A percentile compares a stretch with the other conserved stretches of the same genome.
phyloP scores from a whole-genome alignment of 192 early-diverging fungal species.

The Obelidium mucronatum region DNA sequence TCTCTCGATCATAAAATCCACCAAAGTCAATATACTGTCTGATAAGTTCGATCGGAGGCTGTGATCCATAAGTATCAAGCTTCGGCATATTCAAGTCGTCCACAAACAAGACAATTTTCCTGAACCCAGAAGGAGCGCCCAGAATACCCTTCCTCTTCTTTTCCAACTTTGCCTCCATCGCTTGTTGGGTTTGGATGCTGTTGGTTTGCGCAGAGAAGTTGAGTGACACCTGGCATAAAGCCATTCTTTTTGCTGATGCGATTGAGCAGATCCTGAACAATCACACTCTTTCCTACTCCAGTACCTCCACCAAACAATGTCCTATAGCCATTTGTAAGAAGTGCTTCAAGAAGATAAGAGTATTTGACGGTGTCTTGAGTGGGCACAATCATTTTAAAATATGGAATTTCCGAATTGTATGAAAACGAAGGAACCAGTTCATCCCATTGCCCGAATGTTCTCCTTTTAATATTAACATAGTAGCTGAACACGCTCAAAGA shows the following conservation, averaged over 20 bases:
- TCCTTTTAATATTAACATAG: constrained; percentile 59
- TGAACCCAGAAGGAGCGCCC: constrained; percentile 61
- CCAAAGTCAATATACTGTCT: constrained; percentile 64
- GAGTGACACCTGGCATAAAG: constrained; percentile 54
- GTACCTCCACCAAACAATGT: constrained; percentile 63
- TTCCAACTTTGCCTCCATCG: constrained; percentile 67
- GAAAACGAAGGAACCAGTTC: constrained; percentile 63
- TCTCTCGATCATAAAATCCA: constrained; percentile 69
- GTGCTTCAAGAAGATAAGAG: constrained; percentile 58
- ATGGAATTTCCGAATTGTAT: constrained; percentile 60
- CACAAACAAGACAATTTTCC: constrained; percentile 65
- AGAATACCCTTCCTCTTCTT: constrained; percentile 68
- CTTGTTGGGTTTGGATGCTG: constrained; percentile 65
- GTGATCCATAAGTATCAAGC: constrained; percentile 67
- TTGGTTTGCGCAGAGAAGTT: constrained; percentile 70
- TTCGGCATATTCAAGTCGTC: constrained; percentile 72
- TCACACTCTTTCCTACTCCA: constrained; percentile 67
- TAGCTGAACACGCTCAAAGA: constrained; percentile 62
- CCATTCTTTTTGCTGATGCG: constrained; percentile 53
- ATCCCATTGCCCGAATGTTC: constrained; percentile 61
- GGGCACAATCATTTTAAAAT: constrained; percentile 71
- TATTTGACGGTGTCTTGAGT: constrained; percentile 67
- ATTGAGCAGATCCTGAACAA: constrained; percentile 62
- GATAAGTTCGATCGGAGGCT: constrained; percentile 64
- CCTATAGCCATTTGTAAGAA: constrained; percentile 51